Evolutionary conservation across 805 yeast genomes (phyloP), one percentile per base, ranked within the genome.

Genomic region (Zygotorulaspora danielsina): DNA sequence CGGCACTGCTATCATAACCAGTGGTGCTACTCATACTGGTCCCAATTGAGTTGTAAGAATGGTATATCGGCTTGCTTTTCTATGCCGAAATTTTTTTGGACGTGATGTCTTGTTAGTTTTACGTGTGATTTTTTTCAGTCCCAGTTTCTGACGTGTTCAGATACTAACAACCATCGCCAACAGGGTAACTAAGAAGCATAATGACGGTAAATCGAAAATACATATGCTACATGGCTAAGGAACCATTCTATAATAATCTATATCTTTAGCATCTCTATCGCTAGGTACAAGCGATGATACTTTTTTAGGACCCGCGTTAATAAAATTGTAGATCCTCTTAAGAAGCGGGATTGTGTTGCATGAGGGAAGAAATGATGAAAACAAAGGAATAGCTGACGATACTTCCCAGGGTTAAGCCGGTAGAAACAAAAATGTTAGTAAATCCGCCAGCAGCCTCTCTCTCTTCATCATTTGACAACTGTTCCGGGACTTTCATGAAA

Each of bases 371-470:
- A 11, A 55, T 45, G 21, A 48, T 30, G 29, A 40, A 57, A 2
- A 80, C 89, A 44, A 84, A 70, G 2, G 76, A 45, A 54, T 87
- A 90, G 53, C 95, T 84, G 38, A 79, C 55, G 1, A 87, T 45
- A 43, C 95, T 80, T 4, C 98, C 98, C 2, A 72, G 66, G 0
- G 93, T 78, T 36, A 90, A 70, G 0, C 96, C 96, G 8, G 78
- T 55, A 40, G 89, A 79, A 36, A 89, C 73, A 49, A 86, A 78
- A 16, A 89, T 77, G 1, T 87, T 79, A 32, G 95, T 81, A 57
- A 89, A 84, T 3, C 97, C 97, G 32, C 96, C 96, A 1, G 97
- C 96, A 0, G 96, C 96, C 43, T 85, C 86, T 57, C 78, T 79
- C 53, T 86, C 90, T 15, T 72, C 72, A 22, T 78, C 85, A 1